Base-by-base conservation (phyloP, 768 basidiomycete species). In the Mycena galericulata region DNA sequence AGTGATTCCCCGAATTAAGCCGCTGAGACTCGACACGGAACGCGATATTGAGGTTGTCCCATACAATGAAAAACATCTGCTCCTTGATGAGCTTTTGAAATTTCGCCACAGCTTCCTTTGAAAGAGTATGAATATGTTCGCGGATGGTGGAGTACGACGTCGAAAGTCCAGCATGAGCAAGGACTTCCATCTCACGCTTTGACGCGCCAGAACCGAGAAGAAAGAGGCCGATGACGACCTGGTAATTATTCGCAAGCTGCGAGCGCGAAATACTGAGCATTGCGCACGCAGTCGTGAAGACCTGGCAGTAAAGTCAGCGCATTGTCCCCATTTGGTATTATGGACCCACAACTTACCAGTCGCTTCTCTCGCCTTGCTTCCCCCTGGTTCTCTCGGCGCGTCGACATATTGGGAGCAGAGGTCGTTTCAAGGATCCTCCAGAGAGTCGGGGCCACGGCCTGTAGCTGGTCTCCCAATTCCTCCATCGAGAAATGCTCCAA, bases 11-110 rank as follows among this genome's bases (percentile, higher is more conserved):
- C 0, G 65, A 67, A 43, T 73, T 66, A 0, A 62, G 45, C 3
- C 78, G 72, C 55, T 78, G 75, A 30, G 76, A 67, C 12, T 51
- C 69, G 18, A 79, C 76, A 3, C 67, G 68, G 46, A 75, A 76
- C 0, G 75, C 72, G 34, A 79, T 77, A 63, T 78, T 78, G 32
- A 78, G 30, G 57, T 79, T 79, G 59, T 79, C 77, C 77, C 77
- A 79, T 12, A 76, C 69, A 29, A 77, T 45, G 17, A 47, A 63
- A 30, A 51, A 63, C 51, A 73, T 57, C 5, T 58, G 57, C 32
- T 72, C 72, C 26, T 69, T 18, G 2, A 69, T 65, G 26, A 78
- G 72, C n/a, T 60, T 34, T 56, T 73, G 69, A 22, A 78, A 65
- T 9, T 22, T 47, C 17, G 20, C n/a, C 8, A 51, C 20, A 3